A percentile compares a stretch with the other conserved stretches of the same genome.
These are phyloP conservation scores for Fraxinus platypoda DNA, from an alignment of 305 asterid species.

Conservation along the genomic window DNA sequence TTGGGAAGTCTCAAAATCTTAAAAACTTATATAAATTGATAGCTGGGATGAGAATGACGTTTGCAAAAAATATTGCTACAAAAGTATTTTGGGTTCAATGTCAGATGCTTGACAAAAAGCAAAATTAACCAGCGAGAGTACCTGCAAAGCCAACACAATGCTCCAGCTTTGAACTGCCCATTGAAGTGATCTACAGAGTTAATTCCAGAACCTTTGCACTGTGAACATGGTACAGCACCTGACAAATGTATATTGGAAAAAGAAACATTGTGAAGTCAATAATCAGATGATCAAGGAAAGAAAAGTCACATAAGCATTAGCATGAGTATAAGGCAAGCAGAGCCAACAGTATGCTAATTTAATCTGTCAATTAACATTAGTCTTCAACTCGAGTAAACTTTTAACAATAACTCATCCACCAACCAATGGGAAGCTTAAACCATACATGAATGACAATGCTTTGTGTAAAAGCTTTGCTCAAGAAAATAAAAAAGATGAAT, in stretches of 20 bases:
- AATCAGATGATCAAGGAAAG: not conserved
- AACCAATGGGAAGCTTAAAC: not conserved
- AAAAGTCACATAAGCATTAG: not conserved
- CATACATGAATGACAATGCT: not conserved
- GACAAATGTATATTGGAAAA: slow-evolving; percentile 14
- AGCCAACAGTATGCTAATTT: not conserved
- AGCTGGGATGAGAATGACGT: not conserved
- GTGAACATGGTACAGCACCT: slow-evolving; percentile 56
- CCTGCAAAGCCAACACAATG: slow-evolving; percentile 93
- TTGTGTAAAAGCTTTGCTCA: not conserved
- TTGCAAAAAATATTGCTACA: not conserved
- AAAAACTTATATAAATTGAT: not conserved
- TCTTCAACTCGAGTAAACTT: not conserved
- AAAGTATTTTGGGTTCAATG: not conserved
- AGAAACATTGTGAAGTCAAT: slow-evolving; percentile 5
- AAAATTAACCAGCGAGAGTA: slow-evolving; percentile 12
- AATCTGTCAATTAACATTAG: not conserved
- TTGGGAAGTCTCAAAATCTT: not conserved
- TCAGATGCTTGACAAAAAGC: not conserved
- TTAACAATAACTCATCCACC: not conserved
- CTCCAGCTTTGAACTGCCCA: slow-evolving; percentile 87
- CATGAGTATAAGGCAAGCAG: not conserved
- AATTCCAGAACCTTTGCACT: slow-evolving; percentile 69
- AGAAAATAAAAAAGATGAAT: not conserved
- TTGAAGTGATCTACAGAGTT: slow-evolving; percentile 73